Evolutionary conservation across 768 basidiomycete genomes (phyloP).

Genomic region (Antrodiella citrinella): DNA sequence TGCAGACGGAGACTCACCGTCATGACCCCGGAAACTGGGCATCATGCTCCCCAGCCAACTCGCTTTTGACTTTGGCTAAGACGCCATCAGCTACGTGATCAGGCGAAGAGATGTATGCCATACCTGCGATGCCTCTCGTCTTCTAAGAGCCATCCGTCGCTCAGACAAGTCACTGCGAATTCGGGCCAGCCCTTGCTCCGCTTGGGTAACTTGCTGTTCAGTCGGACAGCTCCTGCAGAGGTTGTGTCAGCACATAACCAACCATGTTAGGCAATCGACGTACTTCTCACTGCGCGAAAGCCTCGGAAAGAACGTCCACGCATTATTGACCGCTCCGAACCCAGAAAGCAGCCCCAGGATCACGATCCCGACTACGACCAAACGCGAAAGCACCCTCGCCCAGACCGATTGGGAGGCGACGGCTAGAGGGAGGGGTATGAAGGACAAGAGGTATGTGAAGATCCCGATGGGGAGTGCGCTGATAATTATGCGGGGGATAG

Average conservation of each 20-base stretch:
- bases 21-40: slow-evolving; percentile 41
- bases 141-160: slow-evolving; percentile 27
- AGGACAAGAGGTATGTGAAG: slow-evolving; percentile 46
- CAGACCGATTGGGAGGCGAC: slow-evolving; percentile 20
- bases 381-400: slow-evolving; percentile 45
- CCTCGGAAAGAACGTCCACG: slow-evolving; percentile 52
- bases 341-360: slow-evolving; percentile 78
- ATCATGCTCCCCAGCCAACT: slow-evolving; percentile 45
- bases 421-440: slow-evolving; percentile 51
- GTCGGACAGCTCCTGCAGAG: slow-evolving; percentile 26
- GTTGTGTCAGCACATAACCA: neutral
- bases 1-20: slow-evolving; percentile 15
- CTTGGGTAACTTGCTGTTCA: slow-evolving; percentile 43
- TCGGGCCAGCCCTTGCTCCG: slow-evolving; percentile 50
- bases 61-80: slow-evolving; percentile 10
- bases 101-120: neutral
- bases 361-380: slow-evolving; percentile 69
- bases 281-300: slow-evolving; percentile 23
- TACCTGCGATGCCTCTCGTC: slow-evolving; percentile 24
- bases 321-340: slow-evolving; percentile 64
- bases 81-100: neutral
- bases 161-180: slow-evolving; percentile 50
- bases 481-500: slow-evolving; percentile 27
- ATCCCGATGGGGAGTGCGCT: slow-evolving; percentile 39
- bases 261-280: neutral